Conservation (phyloP, 2,329 filamentous ascomycete species). For the Pyrenochaeta sp. region DNA sequence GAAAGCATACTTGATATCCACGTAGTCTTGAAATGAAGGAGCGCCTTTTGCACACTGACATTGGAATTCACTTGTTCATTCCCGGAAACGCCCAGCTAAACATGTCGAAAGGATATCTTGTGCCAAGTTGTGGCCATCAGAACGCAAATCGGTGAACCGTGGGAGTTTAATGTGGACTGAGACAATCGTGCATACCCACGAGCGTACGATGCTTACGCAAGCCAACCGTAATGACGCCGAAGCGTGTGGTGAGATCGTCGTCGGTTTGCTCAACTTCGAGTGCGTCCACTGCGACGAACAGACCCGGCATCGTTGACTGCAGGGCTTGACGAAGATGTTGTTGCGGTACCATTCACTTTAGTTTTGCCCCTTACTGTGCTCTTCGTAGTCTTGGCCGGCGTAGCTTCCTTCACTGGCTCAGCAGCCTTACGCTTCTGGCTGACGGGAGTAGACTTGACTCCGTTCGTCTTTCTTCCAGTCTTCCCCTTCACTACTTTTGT, state of each 20-base stretch:
- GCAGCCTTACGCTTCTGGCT: slow-evolving; percentile 27
- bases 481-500: slow-evolving; percentile 26
- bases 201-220: background rate
- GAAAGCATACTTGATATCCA: background rate
- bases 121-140: background rate
- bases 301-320: slow-evolving; percentile 21
- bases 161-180: background rate
- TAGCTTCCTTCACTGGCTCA: slow-evolving; percentile 19
- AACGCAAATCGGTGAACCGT: background rate
- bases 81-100: background rate
- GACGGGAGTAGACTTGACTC: slow-evolving; percentile 20
- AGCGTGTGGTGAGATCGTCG: background rate
- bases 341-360: slow-evolving; percentile 22
- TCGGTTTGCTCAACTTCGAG: slow-evolving; percentile 14
- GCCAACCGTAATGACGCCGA: background rate
- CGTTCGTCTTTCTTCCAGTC: slow-evolving; percentile 26
- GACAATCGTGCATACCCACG: background rate
- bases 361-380: slow-evolving; percentile 24
- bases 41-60: background rate
- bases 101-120: background rate
- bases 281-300: slow-evolving; percentile 32
- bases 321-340: slow-evolving; percentile 19
- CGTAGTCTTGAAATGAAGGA: background rate
- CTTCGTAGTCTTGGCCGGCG: slow-evolving; percentile 28
- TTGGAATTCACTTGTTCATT: background rate